These are phyloP conservation scores for Periconia digitata DNA, from an alignment of 2,329 filamentous ascomycete species.

Conservation along the genomic window DNA sequence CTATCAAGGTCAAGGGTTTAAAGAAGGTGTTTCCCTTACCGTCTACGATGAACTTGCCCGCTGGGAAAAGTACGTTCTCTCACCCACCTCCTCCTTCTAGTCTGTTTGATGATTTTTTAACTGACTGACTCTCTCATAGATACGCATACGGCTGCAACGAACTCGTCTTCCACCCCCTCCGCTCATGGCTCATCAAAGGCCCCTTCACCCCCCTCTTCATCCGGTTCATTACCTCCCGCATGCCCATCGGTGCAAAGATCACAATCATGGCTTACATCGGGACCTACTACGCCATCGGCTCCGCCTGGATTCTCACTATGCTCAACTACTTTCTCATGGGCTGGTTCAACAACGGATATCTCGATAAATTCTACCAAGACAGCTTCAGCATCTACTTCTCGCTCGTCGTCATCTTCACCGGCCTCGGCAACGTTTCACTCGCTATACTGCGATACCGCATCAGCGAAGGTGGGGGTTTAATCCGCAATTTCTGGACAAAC, in stretches of 20 bases:
- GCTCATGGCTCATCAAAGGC: slow-evolving; percentile 62
- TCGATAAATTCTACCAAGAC: slow-evolving; percentile 80
- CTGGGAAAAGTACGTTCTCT: slow-evolving; percentile 61
- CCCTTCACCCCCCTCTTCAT: slow-evolving; percentile 68
- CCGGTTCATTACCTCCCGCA: slow-evolving; percentile 61
- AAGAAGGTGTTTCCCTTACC: slow-evolving; percentile 72
- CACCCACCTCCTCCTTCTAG: background rate
- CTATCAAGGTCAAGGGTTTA: slow-evolving; percentile 70
- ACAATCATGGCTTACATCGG: slow-evolving; percentile 72
- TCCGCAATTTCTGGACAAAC: slow-evolving; percentile 57
- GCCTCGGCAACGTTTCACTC: slow-evolving; percentile 61
- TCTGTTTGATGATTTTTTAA: background rate
- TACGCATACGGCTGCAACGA: slow-evolving; percentile 72
- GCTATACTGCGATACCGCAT: slow-evolving; percentile 65
- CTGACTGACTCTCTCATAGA: slow-evolving; percentile 13
- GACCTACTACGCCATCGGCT: slow-evolving; percentile 72
- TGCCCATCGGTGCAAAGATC: slow-evolving; percentile 67
- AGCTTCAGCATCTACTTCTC: slow-evolving; percentile 68
- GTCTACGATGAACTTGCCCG: slow-evolving; percentile 72
- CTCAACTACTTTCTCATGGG: slow-evolving; percentile 73
- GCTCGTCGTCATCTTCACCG: slow-evolving; percentile 66
- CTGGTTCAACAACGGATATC: slow-evolving; percentile 70
- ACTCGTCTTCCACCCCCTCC: slow-evolving; percentile 68
- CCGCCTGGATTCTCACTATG: slow-evolving; percentile 66
- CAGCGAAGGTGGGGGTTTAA: slow-evolving; percentile 52